phyloP scores from a whole-genome alignment of 2,329 filamentous ascomycete species.

The Cladophialophora yegresii region DNA sequence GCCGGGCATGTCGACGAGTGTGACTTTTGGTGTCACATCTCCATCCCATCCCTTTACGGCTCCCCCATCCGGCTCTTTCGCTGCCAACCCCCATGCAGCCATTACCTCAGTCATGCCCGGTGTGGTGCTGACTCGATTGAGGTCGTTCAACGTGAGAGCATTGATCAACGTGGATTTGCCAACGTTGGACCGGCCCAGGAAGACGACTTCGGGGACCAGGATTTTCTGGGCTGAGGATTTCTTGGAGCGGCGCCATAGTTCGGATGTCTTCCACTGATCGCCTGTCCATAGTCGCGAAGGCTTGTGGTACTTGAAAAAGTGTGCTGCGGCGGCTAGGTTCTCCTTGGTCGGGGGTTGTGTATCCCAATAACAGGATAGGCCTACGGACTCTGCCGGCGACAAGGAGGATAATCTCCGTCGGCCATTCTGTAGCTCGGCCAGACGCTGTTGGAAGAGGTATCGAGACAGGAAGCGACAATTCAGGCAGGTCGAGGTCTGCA shows the following conservation, averaged over 20 bases:
- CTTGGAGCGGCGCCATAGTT: conserved; percentile 10
- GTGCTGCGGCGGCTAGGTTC: conserved; percentile 47
- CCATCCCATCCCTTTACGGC: conserved; percentile 37
- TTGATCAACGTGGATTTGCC: conserved; percentile 70
- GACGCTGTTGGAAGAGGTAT: conserved; percentile 24
- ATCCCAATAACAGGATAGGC: conserved; percentile 49
- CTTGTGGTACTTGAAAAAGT: conserved; percentile 51
- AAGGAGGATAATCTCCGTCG: conserved; percentile 22
- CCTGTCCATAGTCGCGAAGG: conserved; percentile 62
- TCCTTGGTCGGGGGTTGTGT: conserved; percentile 48
- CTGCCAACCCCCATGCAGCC: conserved; percentile 66
- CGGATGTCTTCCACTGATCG: conserved; percentile 55
- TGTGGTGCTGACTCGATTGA: conserved; percentile 42
- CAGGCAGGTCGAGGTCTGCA: conserved; percentile 22
- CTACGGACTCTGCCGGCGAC: background rate
- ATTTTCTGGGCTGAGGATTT: conserved; percentile 48
- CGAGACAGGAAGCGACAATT: conserved; percentile 26
- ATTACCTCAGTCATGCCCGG: conserved; percentile 65
- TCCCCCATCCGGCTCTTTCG: conserved; percentile 42
- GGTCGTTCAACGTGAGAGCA: conserved; percentile 53
- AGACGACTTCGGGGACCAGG: conserved; percentile 60
- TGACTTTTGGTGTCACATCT: conserved; percentile 49
- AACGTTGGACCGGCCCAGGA: conserved; percentile 70
- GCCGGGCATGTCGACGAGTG: conserved; percentile 71
- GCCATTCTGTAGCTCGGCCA: conserved; percentile 26